Evolutionary conservation across 1,284 basidiomycete species (phyloP).

Genomic region (Boletus semigastroideus): DNA sequence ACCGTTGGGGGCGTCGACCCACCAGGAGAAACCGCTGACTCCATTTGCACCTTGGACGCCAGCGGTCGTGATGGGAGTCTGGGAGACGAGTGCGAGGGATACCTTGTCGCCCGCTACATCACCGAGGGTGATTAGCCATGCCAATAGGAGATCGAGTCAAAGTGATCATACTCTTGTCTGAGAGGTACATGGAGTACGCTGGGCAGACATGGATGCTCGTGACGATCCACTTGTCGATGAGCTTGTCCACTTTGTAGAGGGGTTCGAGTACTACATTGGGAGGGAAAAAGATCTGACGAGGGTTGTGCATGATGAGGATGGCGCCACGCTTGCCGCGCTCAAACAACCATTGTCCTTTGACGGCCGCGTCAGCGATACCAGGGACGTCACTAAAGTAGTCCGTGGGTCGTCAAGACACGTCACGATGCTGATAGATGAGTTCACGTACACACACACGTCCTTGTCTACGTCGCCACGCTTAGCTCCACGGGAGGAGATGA

Average conservation of each 20-base stretch:
- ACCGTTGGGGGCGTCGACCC: slow-evolving; percentile 10
- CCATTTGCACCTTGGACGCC: neutral
- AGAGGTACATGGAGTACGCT: slow-evolving; percentile 29
- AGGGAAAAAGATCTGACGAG: slow-evolving; percentile 22
- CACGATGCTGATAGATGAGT: neutral
- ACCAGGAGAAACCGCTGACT: slow-evolving; percentile 10
- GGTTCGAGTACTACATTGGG: slow-evolving; percentile 13
- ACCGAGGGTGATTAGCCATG: neutral
- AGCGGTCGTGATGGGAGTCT: neutral
- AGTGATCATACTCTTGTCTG: slow-evolving; percentile 22
- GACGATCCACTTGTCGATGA: slow-evolving; percentile 22
- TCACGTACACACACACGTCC: slow-evolving; percentile 17
- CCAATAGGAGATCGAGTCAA: neutral
- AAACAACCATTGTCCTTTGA: slow-evolving; percentile 24
- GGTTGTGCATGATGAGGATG: slow-evolving; percentile 22
- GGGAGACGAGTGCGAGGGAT: slow-evolving; percentile 17
- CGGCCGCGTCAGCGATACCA: slow-evolving; percentile 6
- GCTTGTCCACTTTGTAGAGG: slow-evolving; percentile 20
- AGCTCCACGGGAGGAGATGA: slow-evolving; percentile 18
- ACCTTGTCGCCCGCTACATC: slow-evolving; percentile 17
- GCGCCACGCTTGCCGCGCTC: slow-evolving; percentile 18
- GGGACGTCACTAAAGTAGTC: slow-evolving; percentile 6
- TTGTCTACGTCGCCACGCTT: neutral
- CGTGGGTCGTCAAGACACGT: neutral
- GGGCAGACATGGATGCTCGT: slow-evolving; percentile 19